These are phyloP conservation scores for Suillus placidus DNA, from an alignment of 768 basidiomycete genomes.

Conservation along the genomic window DNA sequence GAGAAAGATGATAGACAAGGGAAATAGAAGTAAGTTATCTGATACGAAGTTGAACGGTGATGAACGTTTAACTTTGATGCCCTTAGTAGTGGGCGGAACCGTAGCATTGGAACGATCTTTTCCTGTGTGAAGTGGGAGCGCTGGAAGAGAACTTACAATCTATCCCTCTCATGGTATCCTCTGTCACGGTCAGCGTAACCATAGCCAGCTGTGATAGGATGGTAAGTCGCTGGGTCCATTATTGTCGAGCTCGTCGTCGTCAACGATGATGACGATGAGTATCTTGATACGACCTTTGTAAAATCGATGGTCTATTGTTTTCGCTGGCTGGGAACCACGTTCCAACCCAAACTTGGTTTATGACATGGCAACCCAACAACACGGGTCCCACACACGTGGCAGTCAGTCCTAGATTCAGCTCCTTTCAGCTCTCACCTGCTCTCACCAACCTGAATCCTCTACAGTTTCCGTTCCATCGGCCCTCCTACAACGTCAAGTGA, in stretches of 20 bases:
- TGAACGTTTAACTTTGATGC: constrained; percentile 6
- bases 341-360: constrained; percentile 10
- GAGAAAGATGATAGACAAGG: not conserved
- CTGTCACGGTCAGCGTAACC: constrained; percentile 27
- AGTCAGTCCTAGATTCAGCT: not conserved
- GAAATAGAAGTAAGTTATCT: constrained; percentile 14
- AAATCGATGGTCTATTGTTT: constrained; percentile 10
- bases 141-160: constrained; percentile 35
- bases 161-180: constrained; percentile 36
- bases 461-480: not conserved
- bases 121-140: constrained; percentile 19
- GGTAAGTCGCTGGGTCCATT: constrained; percentile 2
- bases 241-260: constrained; percentile 5
- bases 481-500: not conserved
- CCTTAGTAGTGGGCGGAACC: constrained; percentile 12
- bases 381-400: constrained; percentile 15
- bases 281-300: constrained; percentile 10
- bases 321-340: constrained; percentile 12
- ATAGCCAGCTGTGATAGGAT: constrained; percentile 4
- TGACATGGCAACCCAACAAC: constrained; percentile 12
- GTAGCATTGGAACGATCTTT: constrained; percentile 19
- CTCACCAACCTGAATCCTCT: constrained; percentile 1
- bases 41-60: constrained; percentile 14
- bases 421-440: not conserved
- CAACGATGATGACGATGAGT: constrained; percentile 6